Conservation (phyloP, 2,329 filamentous ascomycete species). For the Proliferodiscus dingleyae region DNA sequence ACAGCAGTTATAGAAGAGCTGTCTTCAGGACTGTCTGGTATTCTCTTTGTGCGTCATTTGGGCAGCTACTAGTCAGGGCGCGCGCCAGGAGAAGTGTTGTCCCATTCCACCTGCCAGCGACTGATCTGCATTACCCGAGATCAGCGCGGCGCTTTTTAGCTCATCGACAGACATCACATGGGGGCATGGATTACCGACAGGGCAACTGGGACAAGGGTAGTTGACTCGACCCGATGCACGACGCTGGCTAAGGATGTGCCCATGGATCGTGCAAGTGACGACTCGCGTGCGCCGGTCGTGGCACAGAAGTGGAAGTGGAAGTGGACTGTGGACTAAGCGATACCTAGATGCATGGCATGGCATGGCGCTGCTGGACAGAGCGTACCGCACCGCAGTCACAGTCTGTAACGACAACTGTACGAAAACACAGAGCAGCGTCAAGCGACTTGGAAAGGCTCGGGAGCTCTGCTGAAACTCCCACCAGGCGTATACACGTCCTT, state of each 20-base stretch:
- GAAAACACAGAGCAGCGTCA: constrained; percentile 5
- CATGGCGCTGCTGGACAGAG: constrained; percentile 7
- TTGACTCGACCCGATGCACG: constrained; percentile 23
- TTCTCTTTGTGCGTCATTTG: constrained; percentile 4
- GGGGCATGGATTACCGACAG: constrained; percentile 16
- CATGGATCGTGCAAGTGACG: constrained; percentile 24
- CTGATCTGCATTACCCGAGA: constrained; percentile 31
- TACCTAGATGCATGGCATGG: no score
- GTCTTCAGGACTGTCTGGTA: constrained; percentile 1
- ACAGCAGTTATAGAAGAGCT: no score
- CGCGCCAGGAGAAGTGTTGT: constrained; percentile 8
- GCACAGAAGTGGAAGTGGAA: not conserved
- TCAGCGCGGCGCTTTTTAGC: constrained; percentile 29
- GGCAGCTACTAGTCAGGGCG: constrained; percentile 15
- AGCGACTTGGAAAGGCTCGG: not conserved
- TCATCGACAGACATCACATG: constrained; percentile 22
- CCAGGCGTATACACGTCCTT: not conserved
- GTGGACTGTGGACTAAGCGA: not conserved
- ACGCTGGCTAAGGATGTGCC: constrained; percentile 24
- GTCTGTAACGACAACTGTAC: constrained; percentile 6
- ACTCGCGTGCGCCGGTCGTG: constrained; percentile 9
- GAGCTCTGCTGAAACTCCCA: not conserved
- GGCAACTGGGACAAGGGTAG: constrained; percentile 17
- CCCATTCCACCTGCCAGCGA: constrained; percentile 23
- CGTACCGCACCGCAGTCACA: not conserved